A percentile compares a stretch with the other conserved stretches of the same genome.
phyloP scores from a whole-genome alignment of 2,329 filamentous ascomycete species.

The Phaeoacremonium minimum region DNA sequence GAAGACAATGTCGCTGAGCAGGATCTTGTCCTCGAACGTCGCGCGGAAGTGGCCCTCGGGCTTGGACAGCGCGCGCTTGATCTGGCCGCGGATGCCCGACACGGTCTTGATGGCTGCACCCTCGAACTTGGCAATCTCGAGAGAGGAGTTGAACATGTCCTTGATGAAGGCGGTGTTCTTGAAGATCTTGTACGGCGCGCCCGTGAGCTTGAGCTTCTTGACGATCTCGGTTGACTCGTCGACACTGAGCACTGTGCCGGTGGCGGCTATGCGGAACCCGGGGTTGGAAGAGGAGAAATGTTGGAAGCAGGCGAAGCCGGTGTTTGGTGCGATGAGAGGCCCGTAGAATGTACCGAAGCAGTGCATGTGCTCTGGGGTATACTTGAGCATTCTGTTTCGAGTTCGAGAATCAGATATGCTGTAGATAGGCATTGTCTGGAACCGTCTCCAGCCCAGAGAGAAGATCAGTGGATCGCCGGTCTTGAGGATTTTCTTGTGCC shows the following conservation, averaged over 20 bases:
- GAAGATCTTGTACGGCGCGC: constrained; percentile 94
- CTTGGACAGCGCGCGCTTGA: constrained; percentile 90
- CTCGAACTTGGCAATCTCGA: constrained; percentile 98
- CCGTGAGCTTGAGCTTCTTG: constrained; percentile 97
- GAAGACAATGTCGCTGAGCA: constrained; percentile 96
- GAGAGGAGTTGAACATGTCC: constrained; percentile 90
- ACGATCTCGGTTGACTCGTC: constrained; percentile 97
- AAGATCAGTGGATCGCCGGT: constrained; percentile 97
- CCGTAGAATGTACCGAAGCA: constrained; percentile 96
- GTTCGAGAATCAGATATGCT: constrained; percentile 91
- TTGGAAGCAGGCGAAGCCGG: constrained; percentile 91
- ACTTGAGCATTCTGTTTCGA: constrained; percentile 96
- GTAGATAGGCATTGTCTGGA: constrained; percentile 90
- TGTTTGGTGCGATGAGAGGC: constrained; percentile 91
- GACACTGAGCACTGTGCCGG: constrained; percentile 87
- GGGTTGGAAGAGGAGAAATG: constrained; percentile 79
- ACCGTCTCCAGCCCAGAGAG: constrained; percentile 91
- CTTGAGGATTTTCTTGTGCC: constrained; percentile 99
- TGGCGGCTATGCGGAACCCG: constrained; percentile 91
- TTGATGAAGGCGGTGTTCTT: constrained; percentile 99
- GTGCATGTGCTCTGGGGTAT: constrained; percentile 99
- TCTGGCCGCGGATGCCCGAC: constrained; percentile 90
- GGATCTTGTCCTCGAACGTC: constrained; percentile 97
- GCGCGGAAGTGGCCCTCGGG: constrained; percentile 95
- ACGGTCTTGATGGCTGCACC: constrained; percentile 94